These are phyloP conservation scores for Lepidium africanum DNA, from an alignment of 345 rosid genomes.

Conservation along the genomic window DNA sequence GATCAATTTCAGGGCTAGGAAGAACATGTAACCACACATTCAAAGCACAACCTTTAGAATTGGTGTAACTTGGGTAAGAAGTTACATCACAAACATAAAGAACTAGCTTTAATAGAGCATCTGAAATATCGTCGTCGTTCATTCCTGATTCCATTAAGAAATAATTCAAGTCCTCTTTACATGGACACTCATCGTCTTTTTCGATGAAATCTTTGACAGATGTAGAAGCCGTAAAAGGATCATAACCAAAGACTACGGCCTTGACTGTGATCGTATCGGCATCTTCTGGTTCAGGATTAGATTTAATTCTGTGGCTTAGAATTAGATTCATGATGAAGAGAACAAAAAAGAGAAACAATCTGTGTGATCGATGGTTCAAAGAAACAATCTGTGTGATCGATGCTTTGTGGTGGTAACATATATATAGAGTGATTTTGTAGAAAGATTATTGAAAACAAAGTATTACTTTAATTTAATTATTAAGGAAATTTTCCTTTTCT, in stretches of 20 bases:
- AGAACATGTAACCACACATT: not conserved
- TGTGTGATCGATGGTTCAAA: too few species aligned
- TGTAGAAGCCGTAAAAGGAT: too few species aligned
- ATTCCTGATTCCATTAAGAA: slow-evolving; percentile 1
- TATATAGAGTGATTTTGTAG: too few species aligned
- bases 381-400: too few species aligned
- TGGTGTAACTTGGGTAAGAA: not conserved
- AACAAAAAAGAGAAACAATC: too few species aligned
- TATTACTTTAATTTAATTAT: too few species aligned
- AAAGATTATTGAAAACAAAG: too few species aligned
- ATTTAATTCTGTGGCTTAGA: not conserved
- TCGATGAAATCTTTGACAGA: too few species aligned
- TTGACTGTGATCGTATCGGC: not conserved
- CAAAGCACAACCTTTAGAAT: not conserved
- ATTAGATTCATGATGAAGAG: too few species aligned
- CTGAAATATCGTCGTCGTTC: not conserved
- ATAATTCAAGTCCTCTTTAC: not conserved
- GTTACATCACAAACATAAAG: not conserved
- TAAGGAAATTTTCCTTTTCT: too few species aligned
- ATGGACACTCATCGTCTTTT: too few species aligned
- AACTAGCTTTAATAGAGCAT: not conserved
- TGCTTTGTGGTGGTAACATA: too few species aligned
- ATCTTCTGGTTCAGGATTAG: not conserved
- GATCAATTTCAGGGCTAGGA: not conserved
- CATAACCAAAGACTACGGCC: not conserved